A percentile compares a stretch with the other conserved stretches of the same genome.
Conservation (phyloP, 2,329 filamentous ascomycete genomes). For the Cladorrhinum sp. region DNA sequence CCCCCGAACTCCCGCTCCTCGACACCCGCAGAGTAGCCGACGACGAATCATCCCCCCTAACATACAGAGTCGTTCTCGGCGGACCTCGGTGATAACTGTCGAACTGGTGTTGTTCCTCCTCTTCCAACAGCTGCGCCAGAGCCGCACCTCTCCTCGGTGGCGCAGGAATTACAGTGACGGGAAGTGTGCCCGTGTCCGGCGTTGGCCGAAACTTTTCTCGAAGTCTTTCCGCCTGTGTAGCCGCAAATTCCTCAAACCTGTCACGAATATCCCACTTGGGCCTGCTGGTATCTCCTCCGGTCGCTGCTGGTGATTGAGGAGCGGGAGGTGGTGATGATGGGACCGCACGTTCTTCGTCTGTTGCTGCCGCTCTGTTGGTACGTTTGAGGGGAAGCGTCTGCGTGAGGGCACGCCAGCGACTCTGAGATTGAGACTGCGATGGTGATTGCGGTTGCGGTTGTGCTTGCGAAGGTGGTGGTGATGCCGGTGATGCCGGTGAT, state of each 20-base stretch:
- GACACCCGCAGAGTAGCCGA: neutral
- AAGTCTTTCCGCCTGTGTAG: constrained; percentile 57
- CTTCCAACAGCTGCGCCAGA: constrained; percentile 54
- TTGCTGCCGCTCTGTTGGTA: constrained; percentile 5
- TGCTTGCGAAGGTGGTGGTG: neutral
- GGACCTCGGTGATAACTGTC: constrained; percentile 7
- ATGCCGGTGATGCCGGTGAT: constrained; percentile 21
- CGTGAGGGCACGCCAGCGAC: constrained; percentile 32
- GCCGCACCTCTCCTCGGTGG: constrained; percentile 57
- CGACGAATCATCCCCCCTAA: neutral
- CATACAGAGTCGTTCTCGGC: neutral
- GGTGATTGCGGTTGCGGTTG: neutral
- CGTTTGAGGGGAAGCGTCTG: constrained; percentile 33
- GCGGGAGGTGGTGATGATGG: constrained; percentile 2
- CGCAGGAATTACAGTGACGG: constrained; percentile 59
- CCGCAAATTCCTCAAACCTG: constrained; percentile 60
- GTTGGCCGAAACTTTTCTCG: constrained; percentile 54
- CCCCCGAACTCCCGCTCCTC: neutral
- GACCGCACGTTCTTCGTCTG: constrained; percentile 15
- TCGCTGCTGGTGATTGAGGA: neutral
- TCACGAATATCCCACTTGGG: constrained; percentile 54
- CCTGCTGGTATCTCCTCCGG: constrained; percentile 19
- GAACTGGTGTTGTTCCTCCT: constrained; percentile 39
- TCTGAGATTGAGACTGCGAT: constrained; percentile 1
- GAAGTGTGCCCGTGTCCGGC: constrained; percentile 53